Conservation (phyloP, 106 monocot species). For the Dendrobium chrysotoxum region DNA sequence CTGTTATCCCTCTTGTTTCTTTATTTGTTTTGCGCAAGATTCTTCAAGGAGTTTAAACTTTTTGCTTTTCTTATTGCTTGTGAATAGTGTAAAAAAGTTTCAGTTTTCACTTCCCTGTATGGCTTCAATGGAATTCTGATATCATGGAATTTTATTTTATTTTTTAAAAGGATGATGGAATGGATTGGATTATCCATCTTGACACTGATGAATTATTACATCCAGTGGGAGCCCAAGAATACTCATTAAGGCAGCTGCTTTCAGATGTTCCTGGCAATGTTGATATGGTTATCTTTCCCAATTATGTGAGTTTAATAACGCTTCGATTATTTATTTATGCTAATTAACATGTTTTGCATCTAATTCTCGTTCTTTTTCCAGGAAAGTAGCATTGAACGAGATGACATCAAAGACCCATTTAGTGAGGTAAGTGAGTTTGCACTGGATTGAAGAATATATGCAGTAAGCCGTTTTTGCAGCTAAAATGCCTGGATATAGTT, state of each 20-base stretch:
- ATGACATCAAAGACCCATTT: constrained; percentile 86
- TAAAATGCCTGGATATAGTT: background rate
- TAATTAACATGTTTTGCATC: background rate
- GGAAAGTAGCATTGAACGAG: constrained; percentile 88
- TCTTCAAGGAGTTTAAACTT: background rate
- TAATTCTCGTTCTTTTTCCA: constrained; percentile 17
- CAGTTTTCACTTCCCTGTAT: background rate
- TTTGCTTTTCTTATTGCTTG: background rate
- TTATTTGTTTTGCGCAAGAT: background rate
- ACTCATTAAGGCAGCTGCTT: constrained; percentile 68
- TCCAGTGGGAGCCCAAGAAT: constrained; percentile 74
- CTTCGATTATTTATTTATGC: background rate
- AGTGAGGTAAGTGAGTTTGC: constrained; percentile 43
- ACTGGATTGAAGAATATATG: background rate
- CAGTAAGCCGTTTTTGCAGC: background rate
- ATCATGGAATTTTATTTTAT: background rate
- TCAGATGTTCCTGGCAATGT: constrained; percentile 73
- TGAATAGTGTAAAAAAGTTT: background rate
- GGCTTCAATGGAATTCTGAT: background rate
- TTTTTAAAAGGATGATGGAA: constrained; percentile 47
- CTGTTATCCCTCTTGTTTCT: background rate
- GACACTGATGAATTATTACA: constrained; percentile 84
- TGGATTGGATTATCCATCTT: constrained; percentile 93
- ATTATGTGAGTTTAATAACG: constrained; percentile 55
- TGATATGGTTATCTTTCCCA: constrained; percentile 95